phyloP scores from a whole-genome alignment of 83 land plant genomes.

The Picea mariana region DNA sequence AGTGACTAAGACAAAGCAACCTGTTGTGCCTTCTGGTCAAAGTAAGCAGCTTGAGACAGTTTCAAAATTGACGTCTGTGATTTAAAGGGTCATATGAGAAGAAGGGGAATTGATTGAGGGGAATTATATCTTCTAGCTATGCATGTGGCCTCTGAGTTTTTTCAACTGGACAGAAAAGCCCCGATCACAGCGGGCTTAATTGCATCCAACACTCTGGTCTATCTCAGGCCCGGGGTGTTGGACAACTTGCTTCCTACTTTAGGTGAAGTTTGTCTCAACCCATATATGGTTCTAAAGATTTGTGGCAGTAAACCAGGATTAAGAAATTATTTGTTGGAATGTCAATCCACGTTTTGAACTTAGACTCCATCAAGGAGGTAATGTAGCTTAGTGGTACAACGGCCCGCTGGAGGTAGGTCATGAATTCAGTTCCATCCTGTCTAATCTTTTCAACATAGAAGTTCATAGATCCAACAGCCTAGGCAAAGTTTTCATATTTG shows the following conservation, averaged over 20 bases:
- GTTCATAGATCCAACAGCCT: too few relatives aligned
- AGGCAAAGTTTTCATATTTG: too few relatives aligned
- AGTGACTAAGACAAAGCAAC: too few relatives aligned
- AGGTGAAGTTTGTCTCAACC: constrained; percentile 74
- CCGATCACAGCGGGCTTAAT: constrained; percentile 84
- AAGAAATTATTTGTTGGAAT: too few relatives aligned
- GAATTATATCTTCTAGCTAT: constrained; percentile 59
- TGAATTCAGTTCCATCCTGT: too few relatives aligned
- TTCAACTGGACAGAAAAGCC: constrained; percentile 65
- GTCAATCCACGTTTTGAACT: too few relatives aligned
- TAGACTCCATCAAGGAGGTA: too few relatives aligned
- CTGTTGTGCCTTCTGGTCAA: background rate
- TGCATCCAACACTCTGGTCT: constrained; percentile 64
- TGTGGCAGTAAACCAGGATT: too few relatives aligned
- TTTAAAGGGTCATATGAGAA: constrained; percentile 27
- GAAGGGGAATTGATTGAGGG: too few relatives aligned
- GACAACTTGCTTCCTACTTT: constrained; percentile 59
- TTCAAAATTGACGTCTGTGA: constrained; percentile 46
- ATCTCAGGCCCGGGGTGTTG: constrained; percentile 65
- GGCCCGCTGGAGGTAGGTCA: too few relatives aligned
- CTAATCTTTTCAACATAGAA: too few relatives aligned
- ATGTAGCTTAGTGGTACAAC: too few relatives aligned
- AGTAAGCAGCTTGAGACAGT: constrained; percentile 46
- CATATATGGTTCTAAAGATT: constrained; percentile 43
- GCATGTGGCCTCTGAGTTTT: constrained; percentile 58